Base-by-base conservation (phyloP, 202 grass and related monocot species). In the Panicum virgatum region DNA sequence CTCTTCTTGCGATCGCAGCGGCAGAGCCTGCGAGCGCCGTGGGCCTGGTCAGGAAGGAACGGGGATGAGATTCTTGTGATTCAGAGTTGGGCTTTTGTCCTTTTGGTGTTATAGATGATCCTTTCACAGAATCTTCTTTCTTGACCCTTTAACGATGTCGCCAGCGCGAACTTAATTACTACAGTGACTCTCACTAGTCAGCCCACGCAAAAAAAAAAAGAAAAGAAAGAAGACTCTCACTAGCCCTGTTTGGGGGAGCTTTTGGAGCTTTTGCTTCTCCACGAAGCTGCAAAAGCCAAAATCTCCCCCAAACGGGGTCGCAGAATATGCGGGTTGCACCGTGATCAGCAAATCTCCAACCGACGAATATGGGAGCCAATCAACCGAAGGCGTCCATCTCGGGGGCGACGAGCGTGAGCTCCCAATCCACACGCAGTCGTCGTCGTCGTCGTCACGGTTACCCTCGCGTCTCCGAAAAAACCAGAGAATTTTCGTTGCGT, bases 31-130 rank as follows among this genome's bases (percentile, higher is more conserved):
- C 44, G 26, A 5, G 58, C 30, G 30, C 44, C 44, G 32, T 4
- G 32, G 32, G 32, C 32, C 32, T 34, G 44, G 44, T 46, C 44
- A 46, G 44, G 44, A 14, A 12, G 11, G 30, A n/a, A 67, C 16
- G 48, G 12, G 13, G 50, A 44, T 45, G 72, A 59, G 82, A 69
- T 77, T 60, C 63, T 9, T 45, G 53, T 61, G 50, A 60, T 62
- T 78, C 73, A 30, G 32, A n/a, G 2, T 40, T 25, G 50, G 32
- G 51, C 57, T 51, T 40, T 69, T 69, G 19, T 48, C 0, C 34
- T 53, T 73, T 62, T 11, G 14, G 9, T 12, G 14, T 60, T 22
- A 12, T 69, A 5, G 1, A 40, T n/a, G 32, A 3, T 34, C 32
- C 32, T 5, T 34, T 34, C 32, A 34, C 2, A 29, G 72, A 69